Base-by-base conservation (phyloP, 169 alveolate species). In the Eimeria acervulina region DNA sequence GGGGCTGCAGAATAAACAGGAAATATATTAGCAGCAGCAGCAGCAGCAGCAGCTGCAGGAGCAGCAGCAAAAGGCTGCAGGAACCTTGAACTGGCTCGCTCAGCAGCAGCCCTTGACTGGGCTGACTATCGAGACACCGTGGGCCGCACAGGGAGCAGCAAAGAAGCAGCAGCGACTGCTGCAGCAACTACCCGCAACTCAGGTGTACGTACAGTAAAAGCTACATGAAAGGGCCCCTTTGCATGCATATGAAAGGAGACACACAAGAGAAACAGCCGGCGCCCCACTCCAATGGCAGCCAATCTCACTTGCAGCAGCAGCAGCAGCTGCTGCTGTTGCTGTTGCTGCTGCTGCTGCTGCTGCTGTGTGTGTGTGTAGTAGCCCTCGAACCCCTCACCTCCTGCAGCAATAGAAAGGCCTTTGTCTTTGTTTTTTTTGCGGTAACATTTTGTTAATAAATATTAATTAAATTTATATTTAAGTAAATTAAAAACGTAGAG, bases 1-100 rank as follows among this genome's bases (percentile, higher is more conserved):
- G n/a, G 80, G 44, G n/a, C 42, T 19, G 80, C 80, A 15, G 40
- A n/a, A 68, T 8, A 4, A 21, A 33, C 42, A 15, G 17, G 19
- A 68, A 5, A 17, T 8, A 8, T 6, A 33, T 28, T 8, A 68
- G 21, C 80, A 8, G 80, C 17, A 33, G 42, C 80, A 26, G 80
- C 80, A 26, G 80, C 36, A 28, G 80, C 80, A 63, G n/a, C 28
- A 63, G 8, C 8, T n/a, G 74, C 74, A 17, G 31, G 28, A 28
- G 80, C 80, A 68, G 80, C 80, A 68, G 80, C 42, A 33, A 68
- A n/a, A 68, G 42, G 12, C 38, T 6, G 40, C 80, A n/a, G n/a
- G 36, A n/a, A 33, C 38, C 42, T 3, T n/a, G 42, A 68, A 33
- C 80, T 1, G 40, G 80, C 36, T 68, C 36, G 12, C 44, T 68